phyloP scores from a whole-genome alignment of 805 yeast genomes.

The Grigorovia transvaalensis region DNA sequence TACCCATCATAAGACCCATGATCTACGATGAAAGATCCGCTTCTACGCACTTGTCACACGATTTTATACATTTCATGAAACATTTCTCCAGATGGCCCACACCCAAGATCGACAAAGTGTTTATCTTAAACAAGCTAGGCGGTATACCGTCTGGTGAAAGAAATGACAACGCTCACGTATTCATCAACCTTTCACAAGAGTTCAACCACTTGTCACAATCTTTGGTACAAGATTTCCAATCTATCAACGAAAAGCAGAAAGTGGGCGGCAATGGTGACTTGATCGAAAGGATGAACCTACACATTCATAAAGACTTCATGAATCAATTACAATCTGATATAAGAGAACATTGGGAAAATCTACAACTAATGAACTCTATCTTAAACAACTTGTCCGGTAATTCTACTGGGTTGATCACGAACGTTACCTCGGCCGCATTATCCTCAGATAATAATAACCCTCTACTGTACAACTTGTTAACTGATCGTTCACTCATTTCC shows the following conservation, averaged over 20 bases:
- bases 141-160: constrained; percentile 88
- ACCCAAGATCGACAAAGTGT: constrained; percentile 57
- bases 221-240: constrained; percentile 5
- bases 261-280: constrained; percentile 12
- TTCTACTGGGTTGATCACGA: constrained; percentile 80
- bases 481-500: constrained; percentile 84
- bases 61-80: constrained; percentile 30
- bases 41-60: constrained; percentile 30
- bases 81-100: constrained; percentile 30
- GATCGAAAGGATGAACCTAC: constrained; percentile 12
- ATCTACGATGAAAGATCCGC: constrained; percentile 49
- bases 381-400: constrained; percentile 42
- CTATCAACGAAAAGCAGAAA: constrained; percentile 8
- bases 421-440: constrained; percentile 61
- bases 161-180: constrained; percentile 72
- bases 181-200: constrained; percentile 78
- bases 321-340: constrained; percentile 19
- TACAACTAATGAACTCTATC: constrained; percentile 48
- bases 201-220: constrained; percentile 17
- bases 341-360: constrained; percentile 49
- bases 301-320: constrained; percentile 12
- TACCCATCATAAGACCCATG: constrained; percentile 51
- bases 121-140: constrained; percentile 71
- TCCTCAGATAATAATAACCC: constrained; percentile 52
- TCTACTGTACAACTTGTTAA: constrained; percentile 74